Evolutionary conservation across 1,284 basidiomycete genomes (phyloP).

Genomic region (Cutaneotrichosporon curvatum): DNA sequence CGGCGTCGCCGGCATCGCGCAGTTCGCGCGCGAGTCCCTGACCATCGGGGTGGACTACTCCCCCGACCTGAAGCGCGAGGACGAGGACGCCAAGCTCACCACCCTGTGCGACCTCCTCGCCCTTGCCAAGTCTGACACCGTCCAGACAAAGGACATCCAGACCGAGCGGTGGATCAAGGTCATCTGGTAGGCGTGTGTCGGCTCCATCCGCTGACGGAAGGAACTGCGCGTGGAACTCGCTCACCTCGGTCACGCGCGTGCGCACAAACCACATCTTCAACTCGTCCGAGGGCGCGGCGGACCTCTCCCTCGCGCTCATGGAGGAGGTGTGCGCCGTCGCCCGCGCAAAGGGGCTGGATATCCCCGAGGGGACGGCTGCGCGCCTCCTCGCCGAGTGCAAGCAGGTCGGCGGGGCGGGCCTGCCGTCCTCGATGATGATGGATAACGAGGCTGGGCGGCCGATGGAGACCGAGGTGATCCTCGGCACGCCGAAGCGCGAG

Average conservation of each 20-base stretch:
- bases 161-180: slow-evolving; percentile 50
- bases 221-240: slow-evolving; percentile 42
- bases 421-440: slow-evolving; percentile 44
- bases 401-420: slow-evolving; percentile 30
- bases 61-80: slow-evolving; percentile 13
- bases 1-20: slow-evolving; percentile 29
- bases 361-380: slow-evolving; percentile 39
- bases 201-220: slow-evolving; percentile 10
- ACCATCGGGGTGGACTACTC: slow-evolving; percentile 46
- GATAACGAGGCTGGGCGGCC: slow-evolving; percentile 38
- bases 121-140: slow-evolving; percentile 40
- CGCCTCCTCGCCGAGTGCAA: slow-evolving; percentile 40
- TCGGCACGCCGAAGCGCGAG: slow-evolving; percentile 44
- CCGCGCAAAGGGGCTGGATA: slow-evolving; percentile 41
- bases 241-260: slow-evolving; percentile 39
- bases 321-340: slow-evolving; percentile 43
- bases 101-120: slow-evolving; percentile 36
- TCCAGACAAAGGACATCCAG: slow-evolving; percentile 47
- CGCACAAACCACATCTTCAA: slow-evolving; percentile 41
- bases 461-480: slow-evolving; percentile 36
- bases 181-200: slow-evolving; percentile 33
- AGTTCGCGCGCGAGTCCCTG: slow-evolving; percentile 43
- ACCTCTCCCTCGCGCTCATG: slow-evolving; percentile 39
- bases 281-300: slow-evolving; percentile 32
- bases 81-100: slow-evolving; percentile 34